Evolutionary conservation across 345 rosid species (phyloP).

Genomic region (Populus pruinosa): DNA sequence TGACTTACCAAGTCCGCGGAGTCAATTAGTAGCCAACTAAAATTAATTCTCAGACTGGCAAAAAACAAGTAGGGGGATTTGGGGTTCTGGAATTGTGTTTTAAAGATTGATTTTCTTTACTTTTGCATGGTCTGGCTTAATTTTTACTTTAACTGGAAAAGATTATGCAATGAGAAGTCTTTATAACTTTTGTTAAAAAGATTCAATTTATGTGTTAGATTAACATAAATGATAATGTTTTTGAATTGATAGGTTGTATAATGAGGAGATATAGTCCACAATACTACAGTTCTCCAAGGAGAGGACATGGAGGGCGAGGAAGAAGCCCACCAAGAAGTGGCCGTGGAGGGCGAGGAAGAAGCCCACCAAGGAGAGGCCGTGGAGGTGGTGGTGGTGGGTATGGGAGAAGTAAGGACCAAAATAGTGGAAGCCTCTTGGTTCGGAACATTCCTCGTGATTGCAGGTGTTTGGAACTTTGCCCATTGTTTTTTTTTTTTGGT

Average conservation of each 20-base stretch:
- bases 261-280: conserved; percentile 94
- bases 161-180: not conserved
- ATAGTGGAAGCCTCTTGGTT: conserved; percentile 79
- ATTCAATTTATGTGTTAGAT: not conserved
- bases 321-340: conserved; percentile 77
- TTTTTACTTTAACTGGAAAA: not conserved
- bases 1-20: not conserved
- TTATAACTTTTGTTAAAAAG: not conserved
- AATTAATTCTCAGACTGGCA: not conserved
- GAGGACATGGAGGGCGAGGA: conserved; percentile 73
- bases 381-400: conserved; percentile 48
- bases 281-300: conserved; percentile 84
- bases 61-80: not conserved
- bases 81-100: not conserved
- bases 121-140: not conserved
- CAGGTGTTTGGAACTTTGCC: conserved; percentile 40
- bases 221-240: not conserved
- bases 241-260: conserved; percentile 15
- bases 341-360: conserved; percentile 56
- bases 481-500: not conserved
- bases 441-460: conserved; percentile 93
- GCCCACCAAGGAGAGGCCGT: conserved; percentile 71
- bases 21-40: not conserved
- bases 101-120: not conserved
- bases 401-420: conserved; percentile 74